These are phyloP conservation scores for Schrenkiella parvula DNA, from an alignment of 345 rosid species.

Conservation along the genomic window DNA sequence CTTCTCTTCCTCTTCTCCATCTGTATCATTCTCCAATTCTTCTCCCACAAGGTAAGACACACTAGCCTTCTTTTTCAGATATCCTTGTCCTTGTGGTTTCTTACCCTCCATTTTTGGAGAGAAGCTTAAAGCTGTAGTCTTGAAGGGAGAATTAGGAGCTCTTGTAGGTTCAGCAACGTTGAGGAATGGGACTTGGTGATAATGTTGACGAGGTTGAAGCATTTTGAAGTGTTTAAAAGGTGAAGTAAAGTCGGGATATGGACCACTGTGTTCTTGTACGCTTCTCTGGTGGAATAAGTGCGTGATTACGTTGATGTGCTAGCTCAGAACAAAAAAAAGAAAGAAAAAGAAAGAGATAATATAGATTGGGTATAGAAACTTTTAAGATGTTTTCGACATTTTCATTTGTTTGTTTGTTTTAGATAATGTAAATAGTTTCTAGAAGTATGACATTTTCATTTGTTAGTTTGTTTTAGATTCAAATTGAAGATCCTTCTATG, in stretches of 20 bases:
- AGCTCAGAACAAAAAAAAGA: background rate
- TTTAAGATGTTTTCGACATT: background rate
- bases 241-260: conserved; percentile 30
- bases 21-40: conserved; percentile 34
- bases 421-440: background rate
- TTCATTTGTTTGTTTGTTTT: conserved; percentile 2
- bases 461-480: background rate
- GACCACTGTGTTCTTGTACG: conserved; percentile 36
- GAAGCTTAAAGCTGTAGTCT: background rate
- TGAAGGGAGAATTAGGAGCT: background rate
- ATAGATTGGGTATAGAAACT: background rate
- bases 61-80: conserved; percentile 30
- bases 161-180: conserved; percentile 13
- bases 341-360: background rate
- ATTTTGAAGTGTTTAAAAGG: conserved; percentile 23
- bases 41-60: conserved; percentile 41
- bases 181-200: conserved; percentile 26
- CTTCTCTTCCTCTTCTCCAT: conserved; percentile 51
- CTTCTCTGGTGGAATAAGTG: conserved; percentile 30
- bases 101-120: conserved; percentile 34
- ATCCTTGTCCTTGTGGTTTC: conserved; percentile 34
- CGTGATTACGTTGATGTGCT: conserved; percentile 24
- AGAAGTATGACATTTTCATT: background rate
- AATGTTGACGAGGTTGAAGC: conserved; percentile 9
- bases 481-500: background rate